phyloP scores from a whole-genome alignment of 345 rosid species.

The Murraya paniculata region DNA sequence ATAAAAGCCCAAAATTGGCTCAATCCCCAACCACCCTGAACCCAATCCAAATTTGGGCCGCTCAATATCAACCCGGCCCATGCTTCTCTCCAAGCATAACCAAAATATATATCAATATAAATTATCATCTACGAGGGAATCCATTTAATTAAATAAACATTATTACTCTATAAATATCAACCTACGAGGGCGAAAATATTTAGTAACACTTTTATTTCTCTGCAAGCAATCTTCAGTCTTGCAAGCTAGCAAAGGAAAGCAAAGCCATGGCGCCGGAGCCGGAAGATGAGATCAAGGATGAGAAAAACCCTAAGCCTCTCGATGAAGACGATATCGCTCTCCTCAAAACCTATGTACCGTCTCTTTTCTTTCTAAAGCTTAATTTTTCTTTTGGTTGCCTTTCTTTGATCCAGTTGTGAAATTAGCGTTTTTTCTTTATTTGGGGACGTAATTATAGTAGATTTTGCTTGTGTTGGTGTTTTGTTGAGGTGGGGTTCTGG shows the following conservation, averaged over 20 bases:
- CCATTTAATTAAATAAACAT: too few relatives aligned
- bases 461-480: background rate
- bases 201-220: background rate
- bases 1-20: too few relatives aligned
- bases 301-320: slow-evolving; percentile 86
- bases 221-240: background rate
- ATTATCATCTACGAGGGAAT: too few relatives aligned
- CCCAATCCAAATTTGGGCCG: too few relatives aligned
- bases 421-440: background rate
- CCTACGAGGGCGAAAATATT: rapidly evolving
- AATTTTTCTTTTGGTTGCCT: background rate
- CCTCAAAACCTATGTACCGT: slow-evolving; percentile 78
- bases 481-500: background rate
- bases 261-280: slow-evolving; percentile 36
- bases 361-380: background rate
- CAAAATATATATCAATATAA: too few relatives aligned
- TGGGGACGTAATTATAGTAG: background rate
- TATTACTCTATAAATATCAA: too few relatives aligned
- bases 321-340: slow-evolving; percentile 95
- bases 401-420: background rate
- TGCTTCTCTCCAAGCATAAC: too few relatives aligned
- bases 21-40: too few relatives aligned
- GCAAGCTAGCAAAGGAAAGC: slow-evolving; percentile 3
- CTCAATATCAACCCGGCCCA: too few relatives aligned
- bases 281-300: slow-evolving; percentile 71